Evolutionary conservation across 1,284 basidiomycete genomes (phyloP).

Genomic region (Schizopora paradoxa): DNA sequence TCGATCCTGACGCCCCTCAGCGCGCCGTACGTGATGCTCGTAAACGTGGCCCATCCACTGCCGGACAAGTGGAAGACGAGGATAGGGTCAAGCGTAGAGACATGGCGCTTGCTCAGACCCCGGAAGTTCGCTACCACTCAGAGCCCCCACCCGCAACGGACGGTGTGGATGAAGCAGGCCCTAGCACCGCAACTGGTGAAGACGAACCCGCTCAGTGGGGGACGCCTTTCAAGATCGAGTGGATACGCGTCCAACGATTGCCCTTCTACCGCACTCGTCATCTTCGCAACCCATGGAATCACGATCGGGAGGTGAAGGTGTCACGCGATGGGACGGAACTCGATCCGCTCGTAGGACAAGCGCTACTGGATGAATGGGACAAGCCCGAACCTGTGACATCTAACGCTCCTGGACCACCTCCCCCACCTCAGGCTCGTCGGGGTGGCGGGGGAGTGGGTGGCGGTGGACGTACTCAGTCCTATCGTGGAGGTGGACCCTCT

Average conservation of each 20-base stretch:
- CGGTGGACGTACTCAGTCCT: too few species aligned
- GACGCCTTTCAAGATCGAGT: constrained; percentile 78
- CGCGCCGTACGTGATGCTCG: constrained; percentile 10
- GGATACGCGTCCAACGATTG: constrained; percentile 73
- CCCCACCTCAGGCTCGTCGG: background rate
- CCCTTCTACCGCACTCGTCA: constrained; percentile 77
- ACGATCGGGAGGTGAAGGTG: constrained; percentile 86
- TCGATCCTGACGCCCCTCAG: constrained; percentile 9
- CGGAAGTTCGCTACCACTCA: background rate
- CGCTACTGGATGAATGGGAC: constrained; percentile 76
- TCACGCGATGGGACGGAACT: constrained; percentile 91
- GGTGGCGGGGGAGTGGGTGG: background rate
- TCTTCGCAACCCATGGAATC: constrained; percentile 90
- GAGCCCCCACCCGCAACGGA: background rate
- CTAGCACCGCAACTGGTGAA: constrained; percentile 8
- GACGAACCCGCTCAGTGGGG: constrained; percentile 44
- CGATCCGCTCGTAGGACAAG: constrained; percentile 74
- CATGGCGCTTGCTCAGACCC: background rate
- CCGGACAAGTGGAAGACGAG: constrained; percentile 8
- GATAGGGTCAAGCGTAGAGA: constrained; percentile 14
- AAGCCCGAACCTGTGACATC: constrained; percentile 14
- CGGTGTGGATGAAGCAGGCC: background rate
- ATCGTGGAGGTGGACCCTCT: background rate
- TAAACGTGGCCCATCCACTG: background rate
- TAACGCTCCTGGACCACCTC: too few species aligned